phyloP scores from a whole-genome alignment of 2,329 filamentous ascomycete genomes.

The Fusarium nelsonii region DNA sequence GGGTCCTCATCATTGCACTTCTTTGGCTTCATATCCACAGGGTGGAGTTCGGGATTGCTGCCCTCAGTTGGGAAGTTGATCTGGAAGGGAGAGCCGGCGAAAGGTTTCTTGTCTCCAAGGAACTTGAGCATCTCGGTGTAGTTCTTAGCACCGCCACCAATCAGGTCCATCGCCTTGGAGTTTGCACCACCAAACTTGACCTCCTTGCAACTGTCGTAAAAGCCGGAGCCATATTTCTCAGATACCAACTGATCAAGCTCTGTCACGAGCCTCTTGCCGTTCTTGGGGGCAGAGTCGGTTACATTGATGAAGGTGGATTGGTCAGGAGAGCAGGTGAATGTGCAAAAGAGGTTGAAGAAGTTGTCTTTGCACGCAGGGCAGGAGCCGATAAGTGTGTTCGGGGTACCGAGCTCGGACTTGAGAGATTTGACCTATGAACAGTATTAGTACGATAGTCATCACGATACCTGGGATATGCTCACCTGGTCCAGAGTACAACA shows the following conservation, averaged over 20 bases:
- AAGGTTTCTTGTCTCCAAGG: slow-evolving; percentile 86
- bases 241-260: slow-evolving; percentile 93
- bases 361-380: slow-evolving; percentile 98
- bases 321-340: slow-evolving; percentile 97
- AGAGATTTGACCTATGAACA: slow-evolving; percentile 76
- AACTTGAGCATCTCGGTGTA: slow-evolving; percentile 91
- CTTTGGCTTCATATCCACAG: slow-evolving; percentile 79
- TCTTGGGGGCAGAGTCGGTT: slow-evolving; percentile 76
- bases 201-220: slow-evolving; percentile 98
- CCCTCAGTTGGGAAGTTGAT: slow-evolving; percentile 86
- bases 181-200: slow-evolving; percentile 98
- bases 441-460: slow-evolving; percentile 22
- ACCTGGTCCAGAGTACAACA: slow-evolving; percentile 89
- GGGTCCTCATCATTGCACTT: slow-evolving; percentile 92
- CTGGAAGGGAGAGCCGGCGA: slow-evolving; percentile 93
- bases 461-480: slow-evolving; percentile 44
- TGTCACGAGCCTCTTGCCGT: slow-evolving; percentile 75
- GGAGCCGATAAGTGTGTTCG: slow-evolving; percentile 88
- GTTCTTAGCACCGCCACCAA: slow-evolving; percentile 93
- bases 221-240: slow-evolving; percentile 83
- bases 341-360: slow-evolving; percentile 98
- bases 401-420: slow-evolving; percentile 85
- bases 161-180: slow-evolving; percentile 93
- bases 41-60: slow-evolving; percentile 75
- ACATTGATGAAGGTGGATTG: slow-evolving; percentile 97